phyloP scores from a whole-genome alignment of 306 rosid species.

The Delonix regia region DNA sequence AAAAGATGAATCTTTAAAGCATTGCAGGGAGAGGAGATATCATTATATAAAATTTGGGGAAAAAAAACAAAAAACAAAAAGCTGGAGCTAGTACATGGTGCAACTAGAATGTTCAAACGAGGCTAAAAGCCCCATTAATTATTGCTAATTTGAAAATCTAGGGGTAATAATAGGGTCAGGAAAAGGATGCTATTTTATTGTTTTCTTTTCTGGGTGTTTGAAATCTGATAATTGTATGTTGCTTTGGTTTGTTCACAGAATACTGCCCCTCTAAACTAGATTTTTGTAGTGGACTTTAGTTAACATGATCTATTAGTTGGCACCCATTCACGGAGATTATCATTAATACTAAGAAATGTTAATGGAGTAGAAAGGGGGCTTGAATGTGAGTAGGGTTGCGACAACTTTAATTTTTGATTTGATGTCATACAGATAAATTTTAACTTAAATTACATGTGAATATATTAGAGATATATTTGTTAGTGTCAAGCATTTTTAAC shows the following conservation, averaged over 20 bases:
- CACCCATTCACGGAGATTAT: not conserved
- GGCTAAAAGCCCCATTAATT: conserved; percentile 24
- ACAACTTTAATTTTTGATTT: not conserved
- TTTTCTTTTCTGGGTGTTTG: not conserved
- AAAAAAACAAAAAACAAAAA: not conserved
- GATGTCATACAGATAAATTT: too few species aligned
- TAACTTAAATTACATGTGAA: too few species aligned
- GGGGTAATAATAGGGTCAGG: not conserved
- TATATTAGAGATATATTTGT: too few species aligned
- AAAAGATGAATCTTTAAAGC: not conserved
- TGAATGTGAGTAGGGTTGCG: conserved; percentile 1
- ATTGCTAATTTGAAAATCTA: conserved; percentile 28
- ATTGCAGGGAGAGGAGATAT: not conserved
- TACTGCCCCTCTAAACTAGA: not conserved
- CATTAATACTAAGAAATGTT: conserved; percentile 6
- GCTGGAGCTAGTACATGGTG: not conserved
- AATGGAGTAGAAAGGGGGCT: not conserved
- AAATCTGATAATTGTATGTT: too few species aligned
- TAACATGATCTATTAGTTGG: conserved; percentile 2
- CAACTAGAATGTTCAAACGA: conserved; percentile 17
- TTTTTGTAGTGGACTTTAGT: not conserved
- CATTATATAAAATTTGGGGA: not conserved
- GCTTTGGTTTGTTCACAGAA: not conserved
- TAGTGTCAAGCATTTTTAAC: too few species aligned
- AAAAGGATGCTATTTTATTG: not conserved